Base-by-base conservation (phyloP, 2,329 filamentous ascomycete genomes). In the Penicillium sp. region DNA sequence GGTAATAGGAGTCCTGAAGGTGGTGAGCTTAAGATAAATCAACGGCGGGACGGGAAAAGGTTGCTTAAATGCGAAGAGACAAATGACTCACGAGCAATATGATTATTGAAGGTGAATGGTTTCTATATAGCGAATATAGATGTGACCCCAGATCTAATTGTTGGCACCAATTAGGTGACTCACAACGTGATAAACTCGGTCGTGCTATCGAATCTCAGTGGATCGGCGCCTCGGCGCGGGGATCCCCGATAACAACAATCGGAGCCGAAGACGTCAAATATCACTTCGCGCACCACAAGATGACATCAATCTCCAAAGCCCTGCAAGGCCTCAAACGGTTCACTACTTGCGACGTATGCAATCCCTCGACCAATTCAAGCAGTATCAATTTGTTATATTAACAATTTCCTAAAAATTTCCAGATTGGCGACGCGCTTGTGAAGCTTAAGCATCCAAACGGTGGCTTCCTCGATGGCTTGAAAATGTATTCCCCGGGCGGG, bases 371-470 rank as follows among this genome's bases (percentile, higher is more conserved):
- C 11, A 31, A n/a, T 44, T 26, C 13, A 13, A 27, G 21, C 29
- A 33, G 16, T 2, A 31, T 16, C 16, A 39, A 46, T 11, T 16
- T 10, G 10, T n/a, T 9, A 21, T 4, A 35, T 37, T 16, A 37
- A 45, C 26, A 31, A 22, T 19, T 7, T 19, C 24, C 16, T 51
- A 24, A 26, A 11, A 35, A 45, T 3, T 26, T 13, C 21, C 49
- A 63, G 60, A 63, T 63, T 49, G 58, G 60, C 31, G 58, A 60
- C 48, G 58, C 60, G 26, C 54, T 62, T 7, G 55, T 62, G 27
- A 60, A 60, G 48, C 51, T 62, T 24, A 62, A 60, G 49, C 42
- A 62, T 5, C 60, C 60, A 3, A 54, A 60, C 29, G 60, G 60
- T 10, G 58, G 58, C 11, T 62, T 60, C 39, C 51, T 60, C 26